Conservation (phyloP, 164 flowering plant genomes). For the Santalum album region DNA sequence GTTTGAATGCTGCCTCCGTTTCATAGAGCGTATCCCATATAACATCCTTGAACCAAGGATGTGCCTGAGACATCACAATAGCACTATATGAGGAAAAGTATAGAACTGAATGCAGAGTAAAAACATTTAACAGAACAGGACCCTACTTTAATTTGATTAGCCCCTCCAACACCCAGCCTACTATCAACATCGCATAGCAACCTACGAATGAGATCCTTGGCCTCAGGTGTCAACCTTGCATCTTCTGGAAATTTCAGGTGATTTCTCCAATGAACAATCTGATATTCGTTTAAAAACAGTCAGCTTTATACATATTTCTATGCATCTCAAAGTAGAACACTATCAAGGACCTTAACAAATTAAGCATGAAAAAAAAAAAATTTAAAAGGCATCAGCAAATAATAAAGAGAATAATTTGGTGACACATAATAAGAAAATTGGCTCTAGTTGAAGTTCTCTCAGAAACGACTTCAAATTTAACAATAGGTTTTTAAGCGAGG, state of each 20-base stretch:
- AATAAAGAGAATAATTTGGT: too few species aligned
- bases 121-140: not conserved
- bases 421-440: too few species aligned
- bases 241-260: slow-evolving; percentile 7
- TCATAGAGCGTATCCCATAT: slow-evolving; percentile 67
- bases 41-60: slow-evolving; percentile 40
- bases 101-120: too few species aligned
- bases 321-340: not conserved
- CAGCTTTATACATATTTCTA: not conserved
- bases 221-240: not conserved
- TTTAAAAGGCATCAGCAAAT: too few species aligned
- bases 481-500: too few species aligned
- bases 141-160: slow-evolving; percentile 1
- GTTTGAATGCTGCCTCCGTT: slow-evolving; percentile 82
- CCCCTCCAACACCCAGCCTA: slow-evolving; percentile 36
- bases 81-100: not conserved
- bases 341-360: not conserved
- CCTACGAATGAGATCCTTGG: slow-evolving; percentile 12
- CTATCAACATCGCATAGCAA: slow-evolving; percentile 45
- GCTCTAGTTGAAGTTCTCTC: too few species aligned
- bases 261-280: slow-evolving; percentile 30
- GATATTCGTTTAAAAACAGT: not conserved
- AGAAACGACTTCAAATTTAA: too few species aligned
- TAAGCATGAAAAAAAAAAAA: not conserved
- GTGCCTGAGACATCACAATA: slow-evolving; percentile 27